phyloP scores from a whole-genome alignment of 495 filamentous ascomycete genomes.

The Letharia columbiana region DNA sequence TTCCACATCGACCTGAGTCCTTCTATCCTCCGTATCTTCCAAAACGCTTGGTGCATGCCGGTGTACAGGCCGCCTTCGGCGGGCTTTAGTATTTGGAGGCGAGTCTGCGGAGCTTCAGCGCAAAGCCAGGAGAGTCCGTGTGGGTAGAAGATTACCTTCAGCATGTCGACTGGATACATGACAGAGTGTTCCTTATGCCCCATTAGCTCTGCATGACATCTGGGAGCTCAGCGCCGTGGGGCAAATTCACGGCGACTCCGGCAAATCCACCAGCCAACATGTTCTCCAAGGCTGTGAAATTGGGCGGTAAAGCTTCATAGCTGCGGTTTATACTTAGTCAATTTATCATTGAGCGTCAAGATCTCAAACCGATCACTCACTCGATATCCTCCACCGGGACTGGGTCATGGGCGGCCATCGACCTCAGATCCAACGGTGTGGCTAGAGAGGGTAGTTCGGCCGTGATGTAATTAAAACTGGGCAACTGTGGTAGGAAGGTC shows the following conservation, averaged over 20 bases:
- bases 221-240: constrained; percentile 14
- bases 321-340: constrained; percentile 28
- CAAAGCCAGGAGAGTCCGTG: constrained; percentile 3
- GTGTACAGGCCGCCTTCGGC: constrained; percentile 77
- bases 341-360: not conserved
- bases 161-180: constrained; percentile 96
- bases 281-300: constrained; percentile 62
- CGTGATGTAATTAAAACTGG: constrained; percentile 6
- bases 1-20: constrained; percentile 89
- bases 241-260: constrained; percentile 74
- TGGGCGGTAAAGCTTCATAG: constrained; percentile 63
- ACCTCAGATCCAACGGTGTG: constrained; percentile 20
- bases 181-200: constrained; percentile 66
- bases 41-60: constrained; percentile 84
- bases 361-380: not conserved
- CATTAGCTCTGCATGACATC: constrained; percentile 18
- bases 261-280: constrained; percentile 95
- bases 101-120: constrained; percentile 53
- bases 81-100: constrained; percentile 93
- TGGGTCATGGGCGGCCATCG: constrained; percentile 33
- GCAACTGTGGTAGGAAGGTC: not conserved
- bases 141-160: constrained; percentile 64
- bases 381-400: constrained; percentile 31
- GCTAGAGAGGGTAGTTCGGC: constrained; percentile 17
- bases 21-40: constrained; percentile 82